Evolutionary conservation across 768 basidiomycete genomes (phyloP).

Genomic region (Mycena metata): DNA sequence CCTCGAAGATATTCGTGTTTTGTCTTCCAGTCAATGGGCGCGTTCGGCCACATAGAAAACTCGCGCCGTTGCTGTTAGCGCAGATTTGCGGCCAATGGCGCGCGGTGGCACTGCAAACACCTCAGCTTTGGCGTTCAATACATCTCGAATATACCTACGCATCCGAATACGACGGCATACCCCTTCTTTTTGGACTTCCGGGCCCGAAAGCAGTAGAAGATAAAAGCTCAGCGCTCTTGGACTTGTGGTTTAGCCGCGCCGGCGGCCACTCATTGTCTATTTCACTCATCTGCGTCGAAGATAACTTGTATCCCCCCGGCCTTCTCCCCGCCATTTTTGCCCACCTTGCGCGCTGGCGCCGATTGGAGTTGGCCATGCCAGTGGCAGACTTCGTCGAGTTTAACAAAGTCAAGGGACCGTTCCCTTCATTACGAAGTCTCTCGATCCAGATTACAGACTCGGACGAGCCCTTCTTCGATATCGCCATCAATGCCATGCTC

Average conservation of each 20-base stretch:
- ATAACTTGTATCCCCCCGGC: neutral
- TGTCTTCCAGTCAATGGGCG: conserved; percentile 6
- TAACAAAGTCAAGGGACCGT: neutral
- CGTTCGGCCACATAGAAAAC: conserved; percentile 1
- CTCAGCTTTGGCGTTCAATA: conserved; percentile 12
- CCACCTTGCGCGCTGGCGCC: neutral
- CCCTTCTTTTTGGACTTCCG: neutral
- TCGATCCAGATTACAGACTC: conserved; percentile 32
- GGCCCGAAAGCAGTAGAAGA: neutral
- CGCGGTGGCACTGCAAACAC: conserved; percentile 11
- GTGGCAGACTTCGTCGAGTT: neutral
- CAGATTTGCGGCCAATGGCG: conserved; percentile 13
- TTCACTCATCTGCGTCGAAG: neutral
- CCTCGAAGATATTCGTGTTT: neutral
- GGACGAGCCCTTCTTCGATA: neutral
- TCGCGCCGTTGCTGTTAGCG: neutral
- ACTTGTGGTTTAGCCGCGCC: conserved; percentile 8
- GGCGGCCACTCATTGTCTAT: neutral
- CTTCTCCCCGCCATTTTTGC: neutral
- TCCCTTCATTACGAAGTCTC: conserved; percentile 1
- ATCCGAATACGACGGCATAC: neutral
- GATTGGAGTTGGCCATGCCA: neutral
- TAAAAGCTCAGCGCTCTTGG: neutral
- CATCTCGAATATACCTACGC: neutral
- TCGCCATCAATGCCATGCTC: neutral